Evolutionary conservation across 768 basidiomycete species (phyloP), one percentile per base, ranked within the genome.

Genomic region (Leucocoprinus sp.): DNA sequence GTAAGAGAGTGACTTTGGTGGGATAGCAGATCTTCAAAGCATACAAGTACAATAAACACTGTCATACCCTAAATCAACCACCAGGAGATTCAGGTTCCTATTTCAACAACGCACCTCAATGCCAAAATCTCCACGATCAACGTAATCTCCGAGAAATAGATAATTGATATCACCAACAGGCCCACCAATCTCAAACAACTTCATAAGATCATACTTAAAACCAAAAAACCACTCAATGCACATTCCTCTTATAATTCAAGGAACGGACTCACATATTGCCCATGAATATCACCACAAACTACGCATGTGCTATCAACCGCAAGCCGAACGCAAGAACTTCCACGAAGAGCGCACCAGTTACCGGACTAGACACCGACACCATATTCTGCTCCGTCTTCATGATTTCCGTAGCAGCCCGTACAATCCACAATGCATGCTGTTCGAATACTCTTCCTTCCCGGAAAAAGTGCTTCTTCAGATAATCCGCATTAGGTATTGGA

Each of bases 271-370:
- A 93, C 93, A 64, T 91, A 97, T 84, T 97, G 93, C 8, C 93
- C 93, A 56, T 97, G 93, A 37, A 97, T 92, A 69, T 97, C 93
- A 17, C 93, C 93, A 58, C 93, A 95, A 53, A 97, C 93, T 93
- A 17, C 21, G 24, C 11, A 28, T 24, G 8, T 15, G 8, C 26
- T 24, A 37, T 17, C 11, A 9, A 21, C 37, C 38, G 29, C 15
- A 27, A 37, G 43, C 12, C 28, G 45, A 43, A 44, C 43, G 24
- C 17, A 35, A 33, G 31, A 15, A 42, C n/a, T n/a, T n/a, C n/a
- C n/a, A n/a, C n/a, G n/a, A 15, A n/a, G 21, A 41, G 72, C 86
- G 54, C 55, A 92, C 91, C 88, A 31, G 91, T 96, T 26, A 96
- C 85, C 15, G 93, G 92, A 49, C 92, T 88, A 47, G 80, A 80